Evolutionary conservation across 2,329 filamentous ascomycete genomes (phyloP).

Genomic region (Rhynchosporium secalis): DNA sequence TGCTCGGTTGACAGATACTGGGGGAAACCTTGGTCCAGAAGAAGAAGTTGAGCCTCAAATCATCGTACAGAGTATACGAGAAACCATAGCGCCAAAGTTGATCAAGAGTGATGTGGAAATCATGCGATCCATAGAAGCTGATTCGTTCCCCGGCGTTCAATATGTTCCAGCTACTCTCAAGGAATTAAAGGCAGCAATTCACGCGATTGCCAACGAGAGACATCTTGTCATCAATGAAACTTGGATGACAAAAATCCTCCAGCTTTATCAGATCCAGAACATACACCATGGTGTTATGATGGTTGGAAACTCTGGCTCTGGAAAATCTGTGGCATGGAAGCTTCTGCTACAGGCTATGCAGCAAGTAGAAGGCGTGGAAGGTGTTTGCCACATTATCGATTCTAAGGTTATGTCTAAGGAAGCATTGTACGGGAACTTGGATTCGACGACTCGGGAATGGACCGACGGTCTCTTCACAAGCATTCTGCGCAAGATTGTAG

Average conservation of each 20-base stretch:
- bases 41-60: slow-evolving; percentile 91
- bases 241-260: slow-evolving; percentile 97
- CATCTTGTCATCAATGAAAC: slow-evolving; percentile 87
- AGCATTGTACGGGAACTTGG: slow-evolving; percentile 89
- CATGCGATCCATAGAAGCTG: slow-evolving; percentile 78
- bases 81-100: slow-evolving; percentile 97
- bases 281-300: slow-evolving; percentile 99
- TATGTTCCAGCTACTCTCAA: slow-evolving; percentile 89
- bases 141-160: slow-evolving; percentile 88
- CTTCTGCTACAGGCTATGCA: slow-evolving; percentile 88
- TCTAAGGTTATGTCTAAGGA: slow-evolving; percentile 99
- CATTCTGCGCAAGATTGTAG: slow-evolving; percentile 96
- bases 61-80: slow-evolving; percentile 95
- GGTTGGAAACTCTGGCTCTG: slow-evolving; percentile 96
- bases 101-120: slow-evolving; percentile 89
- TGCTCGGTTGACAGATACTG: slow-evolving; percentile 64
- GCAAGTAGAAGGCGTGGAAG: slow-evolving; percentile 86
- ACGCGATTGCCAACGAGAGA: slow-evolving; percentile 77
- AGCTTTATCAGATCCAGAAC: slow-evolving; percentile 96
- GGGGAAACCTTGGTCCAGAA: slow-evolving; percentile 61
- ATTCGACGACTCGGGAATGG: slow-evolving; percentile 97
- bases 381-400: slow-evolving; percentile 96
- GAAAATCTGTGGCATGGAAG: slow-evolving; percentile 95
- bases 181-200: slow-evolving; percentile 77
- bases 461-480: slow-evolving; percentile 98